Evolutionary conservation across 2,329 filamentous ascomycete species (phyloP), one percentile per base, ranked within the genome.

Genomic region (Colletotrichum sp.): DNA sequence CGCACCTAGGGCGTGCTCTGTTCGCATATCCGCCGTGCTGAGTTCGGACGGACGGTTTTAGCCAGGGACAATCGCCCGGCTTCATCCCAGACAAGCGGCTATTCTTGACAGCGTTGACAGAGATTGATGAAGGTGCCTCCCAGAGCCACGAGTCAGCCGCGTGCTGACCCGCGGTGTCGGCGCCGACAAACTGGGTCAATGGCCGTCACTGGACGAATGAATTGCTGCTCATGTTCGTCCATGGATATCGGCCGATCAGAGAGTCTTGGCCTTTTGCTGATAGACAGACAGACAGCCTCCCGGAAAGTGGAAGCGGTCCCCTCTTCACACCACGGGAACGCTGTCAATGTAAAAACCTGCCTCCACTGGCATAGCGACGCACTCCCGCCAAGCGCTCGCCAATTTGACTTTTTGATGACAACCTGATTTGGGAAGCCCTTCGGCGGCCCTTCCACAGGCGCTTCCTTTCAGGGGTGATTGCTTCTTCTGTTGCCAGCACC

Each of bases 371-470:
- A 64, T 63, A 26, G 63, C 39, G 16, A 57, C 55, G 62, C 59
- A 30, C 34, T 64, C 26, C 36, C 73, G 69, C 69, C 73, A 76
- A 76, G 69, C 73, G 63, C 24, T 72, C 69, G 30, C 26, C 39
- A 62, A 63, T 49, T 72, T 72, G 55, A 44, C 34, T 67, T 72
- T 57, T 44, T 63, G 39, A 67, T 21, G 69, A 72, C 30, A 57
- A 57, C 73, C 32, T 69, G 62, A 16, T 67, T 66, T 28, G 63
- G 55, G 12, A 32, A 28, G 26, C 44, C 57, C 67, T 26, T 72
- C 69, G 36, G 62, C 13, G 26, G 30, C 9, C 57, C n/a, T 68
- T 71, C 26, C 28, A 34, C 36, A 30, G 30, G 28, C 30, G 32
- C 28, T 57, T 44, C 26, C 44, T 63, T 36, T 44, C 52, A 39